Base-by-base conservation (phyloP, 140 eudicot species). In the Bidens hawaiensis region DNA sequence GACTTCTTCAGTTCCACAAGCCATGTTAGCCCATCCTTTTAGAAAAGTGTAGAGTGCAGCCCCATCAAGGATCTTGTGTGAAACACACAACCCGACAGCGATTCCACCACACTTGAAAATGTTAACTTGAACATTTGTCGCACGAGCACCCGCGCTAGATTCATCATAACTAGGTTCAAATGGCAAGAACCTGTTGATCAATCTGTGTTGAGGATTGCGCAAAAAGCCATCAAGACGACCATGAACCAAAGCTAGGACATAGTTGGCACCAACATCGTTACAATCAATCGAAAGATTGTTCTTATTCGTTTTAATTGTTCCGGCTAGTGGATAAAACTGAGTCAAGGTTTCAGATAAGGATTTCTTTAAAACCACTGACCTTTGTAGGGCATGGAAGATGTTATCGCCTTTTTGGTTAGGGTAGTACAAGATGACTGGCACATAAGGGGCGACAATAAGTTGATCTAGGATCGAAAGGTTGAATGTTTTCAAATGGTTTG, bases 51-150 rank as follows among this genome's bases (percentile, higher is more conserved):
- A n/a, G n/a, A n/a, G n/a, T n/a, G n/a, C n/a, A n/a, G n/a, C n/a
- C n/a, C n/a, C n/a, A n/a, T n/a, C n/a, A n/a, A n/a, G n/a, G n/a
- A n/a, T n/a, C n/a, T n/a, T n/a, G n/a, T n/a, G n/a, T n/a, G n/a
- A n/a, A n/a, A n/a, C n/a, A n/a, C n/a, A n/a, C 13, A 69, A 38
- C 13, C 86, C 86, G 6, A 83, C 72, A 9, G 68, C 79, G 5
- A 79, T 62, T 11, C 81, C 83, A 33, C 83, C 82, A 14, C 90
- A 83, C 11, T 52, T 51, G 19, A 77, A 77, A 38, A 60, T 33
- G 68, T 60, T 74, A 9, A 77, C 50, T 21, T 81, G 86, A 68
- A 68, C 57, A 36, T 21, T 41, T 5, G 46, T 49, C 8, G 60
- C 52, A 43, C 36, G 27, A 9, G 17, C 11, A 36, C 71, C n/a